These are phyloP conservation scores for Lippia alba DNA, from an alignment of 305 asterid genomes.

Conservation along the genomic window DNA sequence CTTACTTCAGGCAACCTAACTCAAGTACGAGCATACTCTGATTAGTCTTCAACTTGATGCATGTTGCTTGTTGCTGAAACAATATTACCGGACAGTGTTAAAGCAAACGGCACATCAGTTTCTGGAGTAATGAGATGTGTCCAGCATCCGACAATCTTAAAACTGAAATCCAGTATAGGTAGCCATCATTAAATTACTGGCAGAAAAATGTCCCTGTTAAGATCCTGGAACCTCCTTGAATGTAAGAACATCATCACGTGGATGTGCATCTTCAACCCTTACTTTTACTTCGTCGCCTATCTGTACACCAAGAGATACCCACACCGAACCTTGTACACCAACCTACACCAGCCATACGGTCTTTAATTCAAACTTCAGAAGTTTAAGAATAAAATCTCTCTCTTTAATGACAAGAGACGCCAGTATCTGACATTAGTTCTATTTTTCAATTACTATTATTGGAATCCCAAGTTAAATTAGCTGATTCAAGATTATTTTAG, in stretches of 20 bases:
- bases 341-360: constrained; percentile 54
- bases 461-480: too few relatives aligned
- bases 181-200: neutral
- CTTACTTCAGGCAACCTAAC: neutral
- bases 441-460: too few relatives aligned
- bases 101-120: constrained; percentile 22
- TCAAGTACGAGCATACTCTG: neutral
- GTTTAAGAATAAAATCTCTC: too few relatives aligned
- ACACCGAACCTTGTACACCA: constrained; percentile 77
- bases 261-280: constrained; percentile 80
- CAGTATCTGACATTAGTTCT: too few relatives aligned
- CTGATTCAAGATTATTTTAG: too few relatives aligned
- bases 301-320: constrained; percentile 80
- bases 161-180: neutral
- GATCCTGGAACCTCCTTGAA: constrained; percentile 62
- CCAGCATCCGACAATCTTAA: constrained; percentile 21
- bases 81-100: constrained; percentile 12
- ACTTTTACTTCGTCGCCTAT: constrained; percentile 88
- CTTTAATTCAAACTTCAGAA: constrained; percentile 22
- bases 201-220: constrained; percentile 12
- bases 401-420: too few relatives aligned
- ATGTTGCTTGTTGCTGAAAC: neutral
- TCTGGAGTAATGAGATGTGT: neutral
- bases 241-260: constrained; percentile 81
- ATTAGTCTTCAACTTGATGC: constrained; percentile 11